These are phyloP conservation scores for Spironucleus salmonicida DNA, from an alignment of 208 protist genomes.

Conservation along the genomic window DNA sequence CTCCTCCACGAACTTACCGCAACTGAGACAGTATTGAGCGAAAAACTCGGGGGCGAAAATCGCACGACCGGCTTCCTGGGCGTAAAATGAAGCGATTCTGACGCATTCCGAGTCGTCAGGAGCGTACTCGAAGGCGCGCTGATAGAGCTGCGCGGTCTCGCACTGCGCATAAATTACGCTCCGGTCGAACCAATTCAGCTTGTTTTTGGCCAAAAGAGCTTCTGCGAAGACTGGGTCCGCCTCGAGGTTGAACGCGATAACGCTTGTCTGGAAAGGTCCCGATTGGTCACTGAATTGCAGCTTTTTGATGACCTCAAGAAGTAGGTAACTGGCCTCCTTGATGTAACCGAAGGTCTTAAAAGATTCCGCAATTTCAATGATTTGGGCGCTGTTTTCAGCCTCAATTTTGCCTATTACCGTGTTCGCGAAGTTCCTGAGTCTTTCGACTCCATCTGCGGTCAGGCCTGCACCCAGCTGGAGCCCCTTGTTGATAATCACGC, in stretches of 20 bases:
- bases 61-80: not conserved
- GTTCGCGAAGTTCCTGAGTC: not conserved
- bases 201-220: slow-evolving; percentile 76
- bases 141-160: slow-evolving; percentile 84
- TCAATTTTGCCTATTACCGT: slow-evolving; percentile 7
- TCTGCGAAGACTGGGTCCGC: slow-evolving; percentile 80
- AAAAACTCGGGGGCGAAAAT: not conserved
- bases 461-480: too few species aligned
- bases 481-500: not conserved
- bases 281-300: slow-evolving; percentile 50
- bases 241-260: slow-evolving; percentile 97
- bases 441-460: not conserved
- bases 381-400: slow-evolving; percentile 15
- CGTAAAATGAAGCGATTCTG: slow-evolving; percentile 21
- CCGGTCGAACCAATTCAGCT: slow-evolving; percentile 88
- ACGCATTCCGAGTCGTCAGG: not conserved
- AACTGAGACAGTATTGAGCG: not conserved
- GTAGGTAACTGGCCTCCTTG: slow-evolving; percentile 80
- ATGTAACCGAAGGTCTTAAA: slow-evolving; percentile 79
- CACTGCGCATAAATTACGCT: slow-evolving; percentile 79
- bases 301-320: slow-evolving; percentile 81
- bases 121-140: slow-evolving; percentile 51
- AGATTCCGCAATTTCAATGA: slow-evolving; percentile 63
- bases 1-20: not conserved
- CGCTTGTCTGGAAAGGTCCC: slow-evolving; percentile 84